Percentiles rank a stretch among this genome's conserved stretches.
Conservation (phyloP, 306 rosid species). For the Erythrophleum fordii region DNA sequence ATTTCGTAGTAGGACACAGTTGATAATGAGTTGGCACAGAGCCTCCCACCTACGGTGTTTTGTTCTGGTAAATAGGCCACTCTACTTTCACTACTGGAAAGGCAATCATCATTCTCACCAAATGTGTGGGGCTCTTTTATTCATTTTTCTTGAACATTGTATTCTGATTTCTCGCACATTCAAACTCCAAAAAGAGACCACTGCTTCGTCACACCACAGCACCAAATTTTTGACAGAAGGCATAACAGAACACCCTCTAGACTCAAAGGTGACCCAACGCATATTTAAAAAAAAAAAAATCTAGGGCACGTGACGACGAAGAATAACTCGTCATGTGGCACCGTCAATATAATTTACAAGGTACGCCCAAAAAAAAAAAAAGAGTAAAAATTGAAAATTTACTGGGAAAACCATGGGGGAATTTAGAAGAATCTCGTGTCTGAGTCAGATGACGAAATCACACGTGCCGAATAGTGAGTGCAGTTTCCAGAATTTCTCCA, state of each 20-base stretch:
- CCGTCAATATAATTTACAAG: not conserved
- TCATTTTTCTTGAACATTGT: constrained; percentile 4
- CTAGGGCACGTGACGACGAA: constrained; percentile 10
- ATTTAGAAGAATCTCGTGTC: not conserved
- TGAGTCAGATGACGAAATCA: constrained; percentile 27
- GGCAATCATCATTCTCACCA: constrained; percentile 46
- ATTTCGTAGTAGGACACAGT: not conserved
- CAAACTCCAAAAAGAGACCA: not conserved
- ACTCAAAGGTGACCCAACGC: not conserved
- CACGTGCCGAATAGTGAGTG: constrained; percentile 44
- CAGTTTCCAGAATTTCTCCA: constrained; percentile 26
- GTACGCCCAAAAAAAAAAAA: not conserved
- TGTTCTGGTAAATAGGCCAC: constrained; percentile 16
- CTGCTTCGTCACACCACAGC: not conserved
- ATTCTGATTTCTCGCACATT: not conserved
- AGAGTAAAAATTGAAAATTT: not conserved
- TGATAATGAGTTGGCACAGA: constrained; percentile 46
- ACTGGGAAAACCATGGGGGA: not conserved
- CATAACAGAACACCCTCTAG: not conserved
- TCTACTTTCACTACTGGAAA: constrained; percentile 46
- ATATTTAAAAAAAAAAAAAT: not conserved
- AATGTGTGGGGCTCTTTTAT: constrained; percentile 34
- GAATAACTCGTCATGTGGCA: not conserved
- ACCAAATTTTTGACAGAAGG: not conserved
- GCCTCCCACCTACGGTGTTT: constrained; percentile 11